phyloP scores from a whole-genome alignment of 192 early-diverging fungal genomes.

The Allomyces arbusculus region DNA sequence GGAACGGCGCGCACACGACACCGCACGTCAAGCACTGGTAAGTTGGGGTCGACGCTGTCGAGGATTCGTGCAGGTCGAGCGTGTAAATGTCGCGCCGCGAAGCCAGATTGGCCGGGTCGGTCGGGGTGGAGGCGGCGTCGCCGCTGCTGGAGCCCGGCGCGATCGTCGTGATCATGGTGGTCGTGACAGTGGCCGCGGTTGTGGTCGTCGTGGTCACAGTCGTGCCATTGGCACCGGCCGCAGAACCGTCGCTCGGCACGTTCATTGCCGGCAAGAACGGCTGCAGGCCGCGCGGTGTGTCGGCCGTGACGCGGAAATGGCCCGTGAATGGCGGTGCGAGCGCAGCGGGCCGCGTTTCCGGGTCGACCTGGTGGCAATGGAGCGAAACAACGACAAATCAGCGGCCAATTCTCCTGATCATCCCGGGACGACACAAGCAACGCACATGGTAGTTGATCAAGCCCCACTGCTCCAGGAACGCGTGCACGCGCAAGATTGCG shows the following conservation, averaged over 20 bases:
- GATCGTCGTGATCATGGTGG: constrained; percentile 11
- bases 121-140: constrained; percentile 7
- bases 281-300: constrained; percentile 77
- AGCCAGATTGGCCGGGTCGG: not conserved
- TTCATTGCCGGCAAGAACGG: constrained; percentile 52
- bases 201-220: constrained; percentile 10
- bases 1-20: constrained; percentile 48
- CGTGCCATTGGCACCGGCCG: constrained; percentile 7
- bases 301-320: constrained; percentile 90
- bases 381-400: constrained; percentile 1
- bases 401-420: too few relatives aligned
- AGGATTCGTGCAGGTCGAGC: not conserved
- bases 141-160: constrained; percentile 22
- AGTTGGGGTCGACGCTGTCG: not conserved
- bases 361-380: constrained; percentile 44
- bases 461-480: constrained; percentile 98
- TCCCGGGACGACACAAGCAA: not conserved
- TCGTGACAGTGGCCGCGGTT: not conserved
- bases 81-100: not conserved
- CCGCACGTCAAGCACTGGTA: constrained; percentile 67
- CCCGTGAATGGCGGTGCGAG: constrained; percentile 90
- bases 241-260: constrained; percentile 10
- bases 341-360: constrained; percentile 70
- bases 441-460: constrained; percentile 90
- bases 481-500: constrained; percentile 93